Conservation (phyloP, 2,329 filamentous ascomycete species). For the Penicillium sp. region DNA sequence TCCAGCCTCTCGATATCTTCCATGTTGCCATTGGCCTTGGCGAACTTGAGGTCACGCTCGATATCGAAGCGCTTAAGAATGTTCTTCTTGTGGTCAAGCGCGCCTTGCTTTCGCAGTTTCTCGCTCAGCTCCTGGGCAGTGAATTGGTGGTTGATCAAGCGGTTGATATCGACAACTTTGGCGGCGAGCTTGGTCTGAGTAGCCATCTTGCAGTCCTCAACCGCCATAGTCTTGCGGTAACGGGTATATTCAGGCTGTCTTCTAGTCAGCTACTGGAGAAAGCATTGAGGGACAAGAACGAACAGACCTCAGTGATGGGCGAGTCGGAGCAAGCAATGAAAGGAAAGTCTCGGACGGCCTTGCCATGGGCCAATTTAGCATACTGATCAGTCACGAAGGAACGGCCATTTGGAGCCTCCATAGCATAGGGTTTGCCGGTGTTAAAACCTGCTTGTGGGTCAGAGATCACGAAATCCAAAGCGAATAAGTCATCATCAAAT, state of each 20-base stretch:
- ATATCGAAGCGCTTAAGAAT: slow-evolving; percentile 67
- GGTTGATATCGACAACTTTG: slow-evolving; percentile 79
- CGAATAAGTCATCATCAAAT: slow-evolving; percentile 24
- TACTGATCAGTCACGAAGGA: slow-evolving; percentile 83
- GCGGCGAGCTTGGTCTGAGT: slow-evolving; percentile 65
- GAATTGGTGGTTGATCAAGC: slow-evolving; percentile 73
- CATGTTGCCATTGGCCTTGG: slow-evolving; percentile 62
- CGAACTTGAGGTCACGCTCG: slow-evolving; percentile 63
- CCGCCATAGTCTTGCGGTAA: slow-evolving; percentile 70
- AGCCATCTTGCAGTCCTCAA: slow-evolving; percentile 70
- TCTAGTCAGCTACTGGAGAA: slow-evolving; percentile 3
- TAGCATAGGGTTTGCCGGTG: slow-evolving; percentile 76
- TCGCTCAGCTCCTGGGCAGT: slow-evolving; percentile 77
- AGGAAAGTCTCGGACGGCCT: slow-evolving; percentile 77
- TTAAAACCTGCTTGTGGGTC: slow-evolving; percentile 61
- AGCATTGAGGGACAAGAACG: too few species aligned
- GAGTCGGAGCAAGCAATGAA: slow-evolving; percentile 89
- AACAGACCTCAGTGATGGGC: slow-evolving; percentile 71
- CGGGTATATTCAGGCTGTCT: slow-evolving; percentile 71
- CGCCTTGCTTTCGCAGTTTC: slow-evolving; percentile 70
- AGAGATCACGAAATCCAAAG: not conserved
- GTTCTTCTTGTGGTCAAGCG: slow-evolving; percentile 64
- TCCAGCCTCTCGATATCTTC: slow-evolving; percentile 52
- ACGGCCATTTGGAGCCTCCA: slow-evolving; percentile 71
- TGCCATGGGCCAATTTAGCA: slow-evolving; percentile 75